A percentile compares a stretch with the other conserved stretches of the same genome.
Evolutionary conservation across 441 rosid genomes (phyloP).

Genomic region (Croton laevigatus): DNA sequence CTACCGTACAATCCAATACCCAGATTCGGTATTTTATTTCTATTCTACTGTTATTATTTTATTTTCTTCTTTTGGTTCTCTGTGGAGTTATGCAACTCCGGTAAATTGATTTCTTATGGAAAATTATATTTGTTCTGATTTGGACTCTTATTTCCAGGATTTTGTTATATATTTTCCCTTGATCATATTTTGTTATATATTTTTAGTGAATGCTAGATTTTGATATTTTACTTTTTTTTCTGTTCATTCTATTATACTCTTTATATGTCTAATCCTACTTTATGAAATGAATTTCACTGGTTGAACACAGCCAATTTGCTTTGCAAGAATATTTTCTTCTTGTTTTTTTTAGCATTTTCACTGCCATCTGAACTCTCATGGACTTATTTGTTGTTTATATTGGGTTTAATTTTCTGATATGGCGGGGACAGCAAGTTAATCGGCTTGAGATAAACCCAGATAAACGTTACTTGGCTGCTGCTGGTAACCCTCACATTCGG

Average conservation of each 20-base stretch:
- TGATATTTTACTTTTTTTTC: not conserved
- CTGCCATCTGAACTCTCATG: not conserved
- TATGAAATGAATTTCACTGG: not conserved
- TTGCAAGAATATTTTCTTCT: not conserved
- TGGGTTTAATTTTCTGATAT: not conserved
- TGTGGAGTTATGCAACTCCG: not conserved
- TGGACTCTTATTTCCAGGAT: not conserved
- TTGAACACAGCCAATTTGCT: not conserved
- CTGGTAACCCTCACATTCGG: constrained; percentile 91
- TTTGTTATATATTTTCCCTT: not conserved
- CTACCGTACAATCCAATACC: constrained; percentile 88
- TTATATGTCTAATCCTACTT: not conserved
- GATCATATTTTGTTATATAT: not conserved
- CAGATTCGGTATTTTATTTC: constrained; percentile 56
- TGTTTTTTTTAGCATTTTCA: not conserved
- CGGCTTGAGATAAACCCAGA: constrained; percentile 96
- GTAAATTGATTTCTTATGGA: not conserved
- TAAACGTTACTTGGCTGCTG: constrained; percentile 75
- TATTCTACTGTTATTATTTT: not conserved
- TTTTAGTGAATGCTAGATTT: not conserved
- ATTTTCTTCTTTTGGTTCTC: not conserved
- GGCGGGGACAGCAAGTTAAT: constrained; percentile 67
- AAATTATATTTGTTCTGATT: not conserved
- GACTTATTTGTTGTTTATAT: not conserved
- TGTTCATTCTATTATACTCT: not conserved